phyloP scores from a whole-genome alignment of 306 rosid genomes.

The Lathyrus aphaca region DNA sequence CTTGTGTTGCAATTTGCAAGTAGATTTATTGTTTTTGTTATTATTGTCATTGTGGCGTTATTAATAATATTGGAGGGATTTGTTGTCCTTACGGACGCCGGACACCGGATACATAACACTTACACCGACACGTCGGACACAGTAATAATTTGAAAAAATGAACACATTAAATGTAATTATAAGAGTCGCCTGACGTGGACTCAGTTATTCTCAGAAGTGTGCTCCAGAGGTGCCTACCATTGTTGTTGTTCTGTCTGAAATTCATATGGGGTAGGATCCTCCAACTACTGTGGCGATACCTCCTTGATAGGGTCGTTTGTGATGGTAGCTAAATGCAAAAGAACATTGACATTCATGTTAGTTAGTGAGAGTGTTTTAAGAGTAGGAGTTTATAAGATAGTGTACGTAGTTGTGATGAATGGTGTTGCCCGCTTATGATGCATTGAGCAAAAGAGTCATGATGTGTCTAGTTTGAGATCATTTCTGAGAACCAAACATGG shows the following conservation, averaged over 20 bases:
- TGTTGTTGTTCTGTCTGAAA: not conserved
- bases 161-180: too few relatives aligned
- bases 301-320: not conserved
- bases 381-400: not conserved
- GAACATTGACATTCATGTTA: not conserved
- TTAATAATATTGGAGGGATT: slow-evolving; percentile 1
- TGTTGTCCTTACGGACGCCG: not conserved
- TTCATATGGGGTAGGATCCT: not conserved
- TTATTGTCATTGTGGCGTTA: not conserved
- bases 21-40: not conserved
- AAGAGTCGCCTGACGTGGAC: too few relatives aligned
- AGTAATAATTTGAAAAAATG: too few relatives aligned
- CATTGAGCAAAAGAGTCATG: not conserved
- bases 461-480: not conserved
- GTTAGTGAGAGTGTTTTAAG: not conserved
- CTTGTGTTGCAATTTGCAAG: slow-evolving; percentile 1
- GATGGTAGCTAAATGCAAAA: not conserved
- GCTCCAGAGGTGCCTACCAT: not conserved
- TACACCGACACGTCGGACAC: not conserved
- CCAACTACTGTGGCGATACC: not conserved
- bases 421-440: not conserved
- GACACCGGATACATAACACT: too few relatives aligned
- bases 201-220: too few relatives aligned
- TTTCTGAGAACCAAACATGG: not conserved
- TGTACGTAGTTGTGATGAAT: not conserved